Conservation (phyloP, 352 stramenopile species). For the Phytophthora hibernalis region DNA sequence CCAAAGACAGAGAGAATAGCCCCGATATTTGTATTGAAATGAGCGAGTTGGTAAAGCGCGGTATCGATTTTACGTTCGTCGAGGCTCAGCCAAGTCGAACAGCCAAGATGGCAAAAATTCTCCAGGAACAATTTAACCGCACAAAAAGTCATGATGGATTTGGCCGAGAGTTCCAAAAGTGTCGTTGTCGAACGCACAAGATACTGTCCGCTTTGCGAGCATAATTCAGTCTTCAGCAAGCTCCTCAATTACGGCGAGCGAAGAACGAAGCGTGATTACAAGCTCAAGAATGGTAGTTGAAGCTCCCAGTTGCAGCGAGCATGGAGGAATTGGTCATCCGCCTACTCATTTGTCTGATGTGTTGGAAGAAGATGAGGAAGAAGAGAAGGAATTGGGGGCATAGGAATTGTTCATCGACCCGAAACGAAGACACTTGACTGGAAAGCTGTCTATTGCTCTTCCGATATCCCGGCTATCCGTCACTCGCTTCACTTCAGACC, state of each 20-base stretch:
- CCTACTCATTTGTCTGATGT: conserved; percentile 3
- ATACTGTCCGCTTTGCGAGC: conserved; percentile 26
- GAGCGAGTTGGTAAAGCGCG: conserved; percentile 28
- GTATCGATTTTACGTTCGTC: conserved; percentile 56
- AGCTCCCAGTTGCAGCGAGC: neutral
- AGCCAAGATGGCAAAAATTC: conserved; percentile 42
- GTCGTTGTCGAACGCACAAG: conserved; percentile 17
- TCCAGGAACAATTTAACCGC: conserved; percentile 34
- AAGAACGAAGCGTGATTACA: conserved; percentile 29
- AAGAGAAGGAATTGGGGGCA: neutral
- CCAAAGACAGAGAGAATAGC: conserved; percentile 19
- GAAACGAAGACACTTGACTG: conserved; percentile 24
- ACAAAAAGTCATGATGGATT: conserved; percentile 13
- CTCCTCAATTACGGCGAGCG: conserved; percentile 34
- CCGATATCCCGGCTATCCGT: conserved; percentile 30
- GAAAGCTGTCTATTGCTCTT: conserved; percentile 5
- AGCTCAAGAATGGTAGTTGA: conserved; percentile 13
- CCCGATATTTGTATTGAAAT: conserved; percentile 48
- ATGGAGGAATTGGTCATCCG: conserved; percentile 2
- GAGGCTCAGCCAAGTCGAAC: conserved; percentile 34
- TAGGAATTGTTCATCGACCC: neutral
- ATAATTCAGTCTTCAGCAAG: conserved; percentile 28
- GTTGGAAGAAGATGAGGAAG: conserved; percentile 18
- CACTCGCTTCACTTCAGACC: conserved; percentile 46
- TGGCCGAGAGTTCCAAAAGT: conserved; percentile 27